These are phyloP conservation scores for Beta corolliflora DNA, from an alignment of 179 eudicot species.

Conservation along the genomic window DNA sequence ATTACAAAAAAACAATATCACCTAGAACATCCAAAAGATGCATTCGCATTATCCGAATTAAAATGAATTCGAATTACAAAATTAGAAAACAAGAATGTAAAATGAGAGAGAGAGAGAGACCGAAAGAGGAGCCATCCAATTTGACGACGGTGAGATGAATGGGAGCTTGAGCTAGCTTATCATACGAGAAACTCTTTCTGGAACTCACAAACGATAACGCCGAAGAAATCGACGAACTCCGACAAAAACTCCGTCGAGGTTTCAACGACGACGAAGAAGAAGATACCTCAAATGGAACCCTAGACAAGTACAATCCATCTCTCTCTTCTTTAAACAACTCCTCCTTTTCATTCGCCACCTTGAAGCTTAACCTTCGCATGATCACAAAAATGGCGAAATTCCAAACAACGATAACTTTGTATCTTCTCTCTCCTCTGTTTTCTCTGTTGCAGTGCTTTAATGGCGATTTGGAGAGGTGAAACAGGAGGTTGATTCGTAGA, in stretches of 20 bases:
- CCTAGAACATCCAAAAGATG: too few species aligned
- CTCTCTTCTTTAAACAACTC: constrained; percentile 15
- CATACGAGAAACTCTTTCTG: constrained; percentile 52
- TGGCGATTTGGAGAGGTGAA: background rate
- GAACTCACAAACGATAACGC: constrained; percentile 32
- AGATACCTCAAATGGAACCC: constrained; percentile 24
- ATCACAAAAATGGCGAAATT: background rate
- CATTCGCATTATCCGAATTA: background rate
- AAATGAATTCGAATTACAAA: background rate
- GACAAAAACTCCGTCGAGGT: constrained; percentile 32
- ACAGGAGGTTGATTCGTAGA: constrained; percentile 15
- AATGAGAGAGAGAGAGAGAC: constrained; percentile 23
- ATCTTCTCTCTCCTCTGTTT: background rate
- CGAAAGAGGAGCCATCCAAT: constrained; percentile 71
- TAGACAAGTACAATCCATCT: constrained; percentile 24
- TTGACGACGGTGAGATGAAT: constrained; percentile 62
- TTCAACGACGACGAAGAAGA: constrained; percentile 8
- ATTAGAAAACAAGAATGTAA: background rate
- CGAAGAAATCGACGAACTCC: constrained; percentile 36
- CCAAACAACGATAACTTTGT: background rate
- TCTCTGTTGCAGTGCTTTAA: background rate
- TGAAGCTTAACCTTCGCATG: constrained; percentile 33
- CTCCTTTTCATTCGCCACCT: constrained; percentile 14
- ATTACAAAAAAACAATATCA: background rate
- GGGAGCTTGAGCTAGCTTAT: constrained; percentile 50